Conservation (phyloP, 441 rosid genomes). For the Capsella rubella region DNA sequence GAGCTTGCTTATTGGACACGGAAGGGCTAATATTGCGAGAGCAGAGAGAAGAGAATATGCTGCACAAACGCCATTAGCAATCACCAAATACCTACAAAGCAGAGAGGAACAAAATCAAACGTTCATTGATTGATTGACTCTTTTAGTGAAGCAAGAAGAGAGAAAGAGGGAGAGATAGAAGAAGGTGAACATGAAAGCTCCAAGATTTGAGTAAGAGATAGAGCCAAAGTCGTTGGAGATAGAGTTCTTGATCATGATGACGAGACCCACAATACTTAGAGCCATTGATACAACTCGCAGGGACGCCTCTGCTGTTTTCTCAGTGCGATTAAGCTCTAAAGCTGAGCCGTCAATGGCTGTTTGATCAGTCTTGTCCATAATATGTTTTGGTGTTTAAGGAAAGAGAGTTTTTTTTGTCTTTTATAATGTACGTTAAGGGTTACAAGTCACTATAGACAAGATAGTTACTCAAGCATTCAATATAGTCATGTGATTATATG, state of each 20-base stretch:
- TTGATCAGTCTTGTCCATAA: constrained; percentile 33
- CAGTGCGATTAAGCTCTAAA: constrained; percentile 27
- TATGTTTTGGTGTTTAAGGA: neutral
- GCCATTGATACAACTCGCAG: constrained; percentile 67
- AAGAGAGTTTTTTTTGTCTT: constrained; percentile 21
- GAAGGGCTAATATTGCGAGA: constrained; percentile 52
- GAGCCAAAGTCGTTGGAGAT: constrained; percentile 71
- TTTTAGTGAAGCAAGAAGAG: constrained; percentile 1
- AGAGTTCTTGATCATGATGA: constrained; percentile 72
- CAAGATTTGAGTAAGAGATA: constrained; percentile 76
- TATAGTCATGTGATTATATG: constrained; percentile 24
- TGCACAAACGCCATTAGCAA: constrained; percentile 86
- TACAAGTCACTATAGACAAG: constrained; percentile 17
- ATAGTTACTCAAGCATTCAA: constrained; percentile 25
- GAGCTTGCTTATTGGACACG: constrained; percentile 57
- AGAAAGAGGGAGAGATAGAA: neutral
- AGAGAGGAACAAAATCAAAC: constrained; percentile 8
- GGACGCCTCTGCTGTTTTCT: constrained; percentile 45
- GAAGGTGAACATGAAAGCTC: constrained; percentile 68
- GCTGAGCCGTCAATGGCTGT: constrained; percentile 5
- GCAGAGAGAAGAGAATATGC: constrained; percentile 81
- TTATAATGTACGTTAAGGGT: constrained; percentile 11
- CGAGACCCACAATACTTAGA: constrained; percentile 65
- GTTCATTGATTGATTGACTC: constrained; percentile 2
- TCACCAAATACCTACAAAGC: constrained; percentile 71